These are phyloP conservation scores for Edaphochlamys debaryana DNA, from an alignment of 139 green algal species.

Conservation along the genomic window DNA sequence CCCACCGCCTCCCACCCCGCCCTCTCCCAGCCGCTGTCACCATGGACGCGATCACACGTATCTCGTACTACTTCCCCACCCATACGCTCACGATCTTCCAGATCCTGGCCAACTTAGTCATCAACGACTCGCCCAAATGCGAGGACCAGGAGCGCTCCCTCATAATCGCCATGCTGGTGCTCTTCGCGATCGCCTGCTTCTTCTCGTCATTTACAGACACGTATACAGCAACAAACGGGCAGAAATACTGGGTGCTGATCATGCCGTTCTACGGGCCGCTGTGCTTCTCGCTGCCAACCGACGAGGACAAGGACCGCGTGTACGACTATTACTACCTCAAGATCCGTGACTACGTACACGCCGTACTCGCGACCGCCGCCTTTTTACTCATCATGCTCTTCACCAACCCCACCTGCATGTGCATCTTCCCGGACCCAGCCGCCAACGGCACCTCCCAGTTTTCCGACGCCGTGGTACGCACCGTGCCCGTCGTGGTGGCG, in stretches of 20 bases:
- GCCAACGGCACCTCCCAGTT: constrained; percentile 41
- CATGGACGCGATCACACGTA: constrained; percentile 51
- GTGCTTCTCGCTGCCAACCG: constrained; percentile 51
- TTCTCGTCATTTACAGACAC: constrained; percentile 53
- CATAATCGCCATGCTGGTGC: constrained; percentile 50
- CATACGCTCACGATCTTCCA: constrained; percentile 45
- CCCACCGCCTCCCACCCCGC: too few species aligned
- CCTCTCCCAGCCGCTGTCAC: too few species aligned
- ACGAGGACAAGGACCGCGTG: constrained; percentile 51
- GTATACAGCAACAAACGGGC: constrained; percentile 43
- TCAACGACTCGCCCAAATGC: constrained; percentile 40
- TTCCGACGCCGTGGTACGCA: constrained; percentile 28
- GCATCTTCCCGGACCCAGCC: constrained; percentile 46
- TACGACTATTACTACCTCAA: constrained; percentile 58
- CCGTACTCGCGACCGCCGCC: constrained; percentile 3
- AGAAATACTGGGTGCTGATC: constrained; percentile 48
- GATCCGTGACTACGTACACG: constrained; percentile 55
- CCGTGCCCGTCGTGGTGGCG: constrained; percentile 55
- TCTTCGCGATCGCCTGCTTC: constrained; percentile 44
- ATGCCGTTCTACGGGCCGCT: constrained; percentile 49
- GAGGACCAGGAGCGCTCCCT: constrained; percentile 41
- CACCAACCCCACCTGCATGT: constrained; percentile 57
- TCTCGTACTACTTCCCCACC: constrained; percentile 53
- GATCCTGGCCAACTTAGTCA: constrained; percentile 50
- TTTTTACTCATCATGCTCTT: constrained; percentile 58